A percentile compares a stretch with the other conserved stretches of the same genome.
Conservation (phyloP, 805 yeast species). For the Yamadazyma nakazawae region DNA sequence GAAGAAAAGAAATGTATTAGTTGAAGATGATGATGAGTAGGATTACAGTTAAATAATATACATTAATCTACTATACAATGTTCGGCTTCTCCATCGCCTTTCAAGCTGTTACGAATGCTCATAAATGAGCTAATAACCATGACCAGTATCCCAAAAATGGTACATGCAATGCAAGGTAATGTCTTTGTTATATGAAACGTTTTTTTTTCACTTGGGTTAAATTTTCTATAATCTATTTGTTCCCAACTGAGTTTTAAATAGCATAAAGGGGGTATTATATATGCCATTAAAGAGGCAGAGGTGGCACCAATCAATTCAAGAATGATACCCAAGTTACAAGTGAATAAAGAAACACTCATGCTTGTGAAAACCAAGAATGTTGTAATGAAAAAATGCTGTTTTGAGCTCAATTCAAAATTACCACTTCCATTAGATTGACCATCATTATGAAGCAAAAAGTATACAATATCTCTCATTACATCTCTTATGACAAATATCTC, state of each 20-base stretch:
- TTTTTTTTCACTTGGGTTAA: conserved; percentile 22
- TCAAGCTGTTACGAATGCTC: conserved; percentile 51
- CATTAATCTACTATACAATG: conserved; percentile 46
- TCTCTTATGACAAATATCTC: conserved; percentile 90
- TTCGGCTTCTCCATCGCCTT: conserved; percentile 32
- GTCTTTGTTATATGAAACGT: conserved; percentile 38
- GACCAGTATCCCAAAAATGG: conserved; percentile 68
- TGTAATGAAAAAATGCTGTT: conserved; percentile 62
- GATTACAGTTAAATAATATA: conserved; percentile 2
- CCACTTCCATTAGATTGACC: conserved; percentile 17
- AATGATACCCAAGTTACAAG: conserved; percentile 87
- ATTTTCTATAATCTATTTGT: conserved; percentile 29
- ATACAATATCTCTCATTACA: conserved; percentile 66
- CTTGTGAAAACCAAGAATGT: conserved; percentile 61
- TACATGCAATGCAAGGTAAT: conserved; percentile 57
- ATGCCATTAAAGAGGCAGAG: conserved; percentile 89
- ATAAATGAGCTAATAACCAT: conserved; percentile 80
- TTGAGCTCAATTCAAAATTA: conserved; percentile 40
- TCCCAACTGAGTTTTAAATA: conserved; percentile 59
- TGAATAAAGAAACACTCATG: conserved; percentile 70
- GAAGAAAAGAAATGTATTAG: conserved; percentile 23
- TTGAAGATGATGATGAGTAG: conserved; percentile 21
- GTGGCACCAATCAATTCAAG: conserved; percentile 90
- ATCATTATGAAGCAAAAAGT: conserved; percentile 13
- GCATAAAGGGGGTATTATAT: conserved; percentile 85